phyloP scores from a whole-genome alignment of 257 asterid genomes.

The Primulina eburnea region DNA sequence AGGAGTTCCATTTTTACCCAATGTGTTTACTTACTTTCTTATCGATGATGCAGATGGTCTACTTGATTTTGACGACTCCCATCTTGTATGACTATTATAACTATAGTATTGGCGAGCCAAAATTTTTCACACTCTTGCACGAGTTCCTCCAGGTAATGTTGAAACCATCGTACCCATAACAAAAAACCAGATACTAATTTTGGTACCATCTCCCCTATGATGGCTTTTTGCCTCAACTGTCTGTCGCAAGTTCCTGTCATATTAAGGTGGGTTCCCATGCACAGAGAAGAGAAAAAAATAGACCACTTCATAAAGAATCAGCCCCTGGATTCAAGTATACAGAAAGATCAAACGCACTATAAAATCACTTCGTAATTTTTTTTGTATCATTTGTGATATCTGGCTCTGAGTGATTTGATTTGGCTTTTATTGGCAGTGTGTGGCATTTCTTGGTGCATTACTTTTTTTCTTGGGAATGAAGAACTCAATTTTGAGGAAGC shows the following conservation, averaged over 20 bases:
- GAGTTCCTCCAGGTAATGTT: conserved; percentile 72
- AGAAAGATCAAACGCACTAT: background rate
- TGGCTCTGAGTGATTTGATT: conserved; percentile 10
- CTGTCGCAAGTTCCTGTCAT: too few relatives aligned
- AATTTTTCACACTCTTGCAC: conserved; percentile 38
- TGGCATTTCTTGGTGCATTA: conserved; percentile 67
- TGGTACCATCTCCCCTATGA: too few relatives aligned
- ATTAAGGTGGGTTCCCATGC: too few relatives aligned
- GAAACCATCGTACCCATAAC: background rate
- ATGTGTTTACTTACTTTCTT: conserved; percentile 1
- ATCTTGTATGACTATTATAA: conserved; percentile 61
- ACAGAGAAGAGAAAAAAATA: too few relatives aligned
- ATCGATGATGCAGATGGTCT: conserved; percentile 46
- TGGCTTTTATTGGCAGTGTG: conserved; percentile 40
- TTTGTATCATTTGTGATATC: background rate
- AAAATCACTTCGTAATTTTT: background rate
- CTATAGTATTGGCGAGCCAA: conserved; percentile 43
- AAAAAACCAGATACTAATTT: background rate
- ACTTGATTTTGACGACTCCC: conserved; percentile 68
- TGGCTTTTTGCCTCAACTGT: too few relatives aligned
- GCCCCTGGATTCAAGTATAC: too few relatives aligned
- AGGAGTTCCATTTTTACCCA: background rate
- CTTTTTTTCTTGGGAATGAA: conserved; percentile 79
- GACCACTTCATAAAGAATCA: too few relatives aligned
- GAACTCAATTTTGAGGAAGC: conserved; percentile 56